Evolutionary conservation across 1,284 basidiomycete genomes (phyloP), one percentile per base, ranked within the genome.

Genomic region (Uromyces viciae-fabae): DNA sequence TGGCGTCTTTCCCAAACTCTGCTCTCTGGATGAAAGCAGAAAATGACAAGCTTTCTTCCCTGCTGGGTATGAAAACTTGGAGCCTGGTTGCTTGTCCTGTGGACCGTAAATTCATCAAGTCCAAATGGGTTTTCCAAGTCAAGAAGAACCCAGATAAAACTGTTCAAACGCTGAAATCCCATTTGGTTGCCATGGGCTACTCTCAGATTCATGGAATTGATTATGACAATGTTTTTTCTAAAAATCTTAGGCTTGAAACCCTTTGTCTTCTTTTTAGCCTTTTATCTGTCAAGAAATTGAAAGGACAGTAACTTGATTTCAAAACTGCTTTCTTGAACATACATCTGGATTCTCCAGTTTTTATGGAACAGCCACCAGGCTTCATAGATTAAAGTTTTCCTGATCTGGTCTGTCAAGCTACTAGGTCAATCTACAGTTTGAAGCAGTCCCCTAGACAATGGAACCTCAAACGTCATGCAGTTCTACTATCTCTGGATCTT

Each of bases 181-280:
- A n/a, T n/a, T n/a, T n/a, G n/a, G n/a, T n/a, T n/a, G n/a, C n/a
- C n/a, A n/a, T n/a, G n/a, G n/a, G n/a, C n/a, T n/a, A n/a, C n/a
- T n/a, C n/a, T n/a, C n/a, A n/a, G n/a, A n/a, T 54, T n/a, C 52
- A 62, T 3, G 82, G 82, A n/a, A 46, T 81, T 8, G 81, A 82
- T 54, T 82, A 81, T 62, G 25, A 78, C 28, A 64, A 82, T 17
- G 81, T 81, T 8, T 82, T 58, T 40, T 64, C 80, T 0, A 78
- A 78, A 31, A 72, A 73, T 3, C 36, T 66, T 1, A 46, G 38
- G 15, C 40, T 73, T 22, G n/a, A 33, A 52, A 49, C 81, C 8
- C 28, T 82, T 17, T 36, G 79, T 2, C n/a, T 58, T 3, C n/a
- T 81, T 14, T 52, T 81, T 22, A 42, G 60, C 1, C 71, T 81